Evolutionary conservation across 1,284 basidiomycete genomes (phyloP).

Genomic region (Salmacisia buchloeana): DNA sequence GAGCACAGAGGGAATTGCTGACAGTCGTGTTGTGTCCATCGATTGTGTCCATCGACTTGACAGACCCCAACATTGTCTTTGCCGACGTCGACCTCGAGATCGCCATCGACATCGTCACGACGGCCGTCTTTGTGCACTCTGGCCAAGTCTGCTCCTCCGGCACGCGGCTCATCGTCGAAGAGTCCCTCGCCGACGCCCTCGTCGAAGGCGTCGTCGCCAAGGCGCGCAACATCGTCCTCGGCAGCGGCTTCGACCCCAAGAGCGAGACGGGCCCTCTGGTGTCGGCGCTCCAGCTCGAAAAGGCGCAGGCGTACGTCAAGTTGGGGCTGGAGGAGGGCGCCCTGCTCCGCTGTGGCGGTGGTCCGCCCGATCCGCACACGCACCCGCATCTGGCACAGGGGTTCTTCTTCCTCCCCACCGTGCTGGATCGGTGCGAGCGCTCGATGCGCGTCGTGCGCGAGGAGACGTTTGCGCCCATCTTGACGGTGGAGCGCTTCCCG

Average conservation of each 20-base stretch:
- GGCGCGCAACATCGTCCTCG: constrained; percentile 42
- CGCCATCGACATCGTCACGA: constrained; percentile 47
- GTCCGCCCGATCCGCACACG: constrained; percentile 30
- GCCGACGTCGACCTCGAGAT: constrained; percentile 45
- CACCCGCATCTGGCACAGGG: constrained; percentile 43
- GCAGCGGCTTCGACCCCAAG: constrained; percentile 40
- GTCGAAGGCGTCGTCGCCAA: constrained; percentile 44
- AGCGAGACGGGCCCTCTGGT: constrained; percentile 47
- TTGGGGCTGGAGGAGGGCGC: constrained; percentile 41
- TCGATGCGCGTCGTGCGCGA: constrained; percentile 49
- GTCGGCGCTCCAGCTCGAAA: constrained; percentile 38
- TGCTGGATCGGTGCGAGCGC: constrained; percentile 46
- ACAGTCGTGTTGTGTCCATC: not conserved
- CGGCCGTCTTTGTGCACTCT: constrained; percentile 46
- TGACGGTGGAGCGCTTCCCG: constrained; percentile 47
- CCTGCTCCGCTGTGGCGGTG: constrained; percentile 38
- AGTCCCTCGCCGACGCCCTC: constrained; percentile 45
- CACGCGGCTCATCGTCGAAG: constrained; percentile 47
- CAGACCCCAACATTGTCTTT: constrained; percentile 47
- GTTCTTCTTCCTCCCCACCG: constrained; percentile 48
- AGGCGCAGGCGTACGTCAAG: constrained; percentile 40
- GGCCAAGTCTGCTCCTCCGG: constrained; percentile 50
- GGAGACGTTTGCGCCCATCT: constrained; percentile 49
- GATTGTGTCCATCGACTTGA: not conserved
- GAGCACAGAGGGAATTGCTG: not conserved